Percentiles rank a stretch among this genome's conserved stretches.
phyloP scores from a whole-genome alignment of 2,329 filamentous ascomycete species.

The Pseudopyricularia cyperi region DNA sequence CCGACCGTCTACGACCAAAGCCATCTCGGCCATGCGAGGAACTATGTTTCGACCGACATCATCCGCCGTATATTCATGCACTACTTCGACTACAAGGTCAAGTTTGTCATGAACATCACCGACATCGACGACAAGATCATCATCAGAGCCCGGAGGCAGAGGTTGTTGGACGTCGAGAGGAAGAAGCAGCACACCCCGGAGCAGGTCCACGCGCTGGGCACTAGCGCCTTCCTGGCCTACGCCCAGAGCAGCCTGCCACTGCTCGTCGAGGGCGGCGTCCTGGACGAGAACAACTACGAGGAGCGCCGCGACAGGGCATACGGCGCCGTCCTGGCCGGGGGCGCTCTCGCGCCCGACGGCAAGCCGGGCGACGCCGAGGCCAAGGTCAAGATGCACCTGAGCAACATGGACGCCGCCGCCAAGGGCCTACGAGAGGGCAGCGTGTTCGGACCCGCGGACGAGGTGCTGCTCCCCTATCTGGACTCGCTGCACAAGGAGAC shows the following conservation, averaged over 20 bases:
- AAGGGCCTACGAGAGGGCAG: slow-evolving; percentile 7
- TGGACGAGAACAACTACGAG: slow-evolving; percentile 37
- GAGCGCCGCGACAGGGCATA: slow-evolving; percentile 38
- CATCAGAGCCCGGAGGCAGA: slow-evolving; percentile 58
- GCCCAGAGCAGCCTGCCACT: slow-evolving; percentile 41
- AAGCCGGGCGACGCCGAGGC: slow-evolving; percentile 12
- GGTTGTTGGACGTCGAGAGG: slow-evolving; percentile 65
- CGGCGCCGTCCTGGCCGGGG: slow-evolving; percentile 16
- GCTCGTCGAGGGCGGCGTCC: slow-evolving; percentile 24
- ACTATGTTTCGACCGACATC: slow-evolving; percentile 86
- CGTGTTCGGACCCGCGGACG: slow-evolving; percentile 43
- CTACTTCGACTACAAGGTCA: slow-evolving; percentile 72
- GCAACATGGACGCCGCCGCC: slow-evolving; percentile 14
- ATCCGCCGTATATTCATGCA: slow-evolving; percentile 69
- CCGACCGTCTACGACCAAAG: slow-evolving; percentile 76
- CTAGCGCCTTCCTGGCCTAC: slow-evolving; percentile 41
- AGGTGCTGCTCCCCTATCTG: slow-evolving; percentile 69
- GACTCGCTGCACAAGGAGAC: slow-evolving; percentile 55
- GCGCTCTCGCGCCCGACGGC: slow-evolving; percentile 9
- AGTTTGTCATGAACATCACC: slow-evolving; percentile 89
- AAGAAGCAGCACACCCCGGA: slow-evolving; percentile 48
- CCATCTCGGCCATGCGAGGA: slow-evolving; percentile 71
- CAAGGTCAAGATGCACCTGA: slow-evolving; percentile 11
- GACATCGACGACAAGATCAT: slow-evolving; percentile 61
- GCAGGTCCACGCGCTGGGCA: slow-evolving; percentile 32